Base-by-base conservation (phyloP, 73 alveolate genomes). In the Stentor coeruleus region DNA sequence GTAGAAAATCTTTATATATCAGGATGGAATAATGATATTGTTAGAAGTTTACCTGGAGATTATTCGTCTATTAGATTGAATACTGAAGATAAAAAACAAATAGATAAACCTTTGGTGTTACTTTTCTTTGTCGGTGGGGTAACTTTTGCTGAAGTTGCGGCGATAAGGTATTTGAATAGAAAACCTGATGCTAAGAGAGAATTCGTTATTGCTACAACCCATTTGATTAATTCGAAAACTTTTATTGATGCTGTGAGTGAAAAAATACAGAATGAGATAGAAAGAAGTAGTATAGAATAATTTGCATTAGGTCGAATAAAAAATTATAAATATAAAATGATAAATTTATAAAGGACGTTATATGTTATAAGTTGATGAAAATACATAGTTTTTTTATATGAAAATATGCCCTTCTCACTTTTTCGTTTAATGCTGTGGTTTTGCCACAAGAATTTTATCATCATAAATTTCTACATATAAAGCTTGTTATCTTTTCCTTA, bases 101-200 rank as follows among this genome's bases (percentile, higher is more conserved):
- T 57, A 1, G 90, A 89, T 41, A 76, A 59, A 66, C 84, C 87
- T 82, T 76, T 59, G 57, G 84, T 92, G 74, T 72, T 89, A 33
- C 82, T 60, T 3, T 91, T 89, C 39, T 85, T 90, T 59, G 57
- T 92, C 42, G 97, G 97, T 3, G 97, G 97, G 33, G 84, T 92
- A 33, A 92, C 97, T 72, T 90, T 79, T 81, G 96, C 94, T 0
- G 97, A 92, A 87, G 80, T 92, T 20, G 96, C 91, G 14, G 91
- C 90, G 2, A 82, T 90, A 31, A 90, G 96, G 55, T 89, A 83
- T 84, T 85, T 90, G 74, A 89, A 89, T 85, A 39, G 74, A n/a
- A 38, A 58, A 82, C 79, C 87, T 59, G 86, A 86, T 57, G n/a
- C 79, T 28, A 66, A 40, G 33, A 81, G 57, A 60, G 82, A 81